A percentile compares a stretch with the other conserved stretches of the same genome.
Evolutionary conservation across 768 basidiomycete genomes (phyloP).

Genomic region (Austroboletus festivus): DNA sequence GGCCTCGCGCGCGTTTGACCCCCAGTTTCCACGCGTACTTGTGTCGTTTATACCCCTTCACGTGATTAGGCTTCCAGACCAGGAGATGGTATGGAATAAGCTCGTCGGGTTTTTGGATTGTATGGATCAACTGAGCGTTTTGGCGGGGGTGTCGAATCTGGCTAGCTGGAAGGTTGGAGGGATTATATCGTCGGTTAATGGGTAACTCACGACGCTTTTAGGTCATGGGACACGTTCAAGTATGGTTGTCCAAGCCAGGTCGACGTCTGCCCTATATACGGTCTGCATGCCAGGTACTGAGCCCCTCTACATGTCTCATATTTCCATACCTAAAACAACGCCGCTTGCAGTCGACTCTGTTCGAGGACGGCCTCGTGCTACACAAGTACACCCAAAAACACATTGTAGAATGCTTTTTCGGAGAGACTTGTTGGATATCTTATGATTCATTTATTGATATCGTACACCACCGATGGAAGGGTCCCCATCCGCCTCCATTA

Average conservation of each 20-base stretch:
- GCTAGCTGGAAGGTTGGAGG: slow-evolving; percentile 60
- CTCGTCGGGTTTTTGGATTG: slow-evolving; percentile 51
- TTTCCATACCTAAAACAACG: slow-evolving; percentile 2
- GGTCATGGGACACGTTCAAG: slow-evolving; percentile 50
- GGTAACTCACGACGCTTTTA: slow-evolving; percentile 13
- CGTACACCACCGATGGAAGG: slow-evolving; percentile 39
- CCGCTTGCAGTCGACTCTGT: slow-evolving; percentile 50
- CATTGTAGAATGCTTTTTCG: slow-evolving; percentile 62
- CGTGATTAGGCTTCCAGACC: slow-evolving; percentile 48
- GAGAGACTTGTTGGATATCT: slow-evolving; percentile 56
- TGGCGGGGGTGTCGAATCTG: slow-evolving; percentile 45
- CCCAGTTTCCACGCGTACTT: slow-evolving; percentile 61
- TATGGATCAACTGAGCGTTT: slow-evolving; percentile 48
- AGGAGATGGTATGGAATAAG: slow-evolving; percentile 50
- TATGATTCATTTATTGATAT: slow-evolving; percentile 45
- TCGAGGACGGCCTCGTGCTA: slow-evolving; percentile 52
- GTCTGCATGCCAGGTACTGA: slow-evolving; percentile 58
- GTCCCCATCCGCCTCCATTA: slow-evolving; percentile 36
- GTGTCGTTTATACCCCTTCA: slow-evolving; percentile 68
- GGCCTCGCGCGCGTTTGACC: slow-evolving; percentile 59
- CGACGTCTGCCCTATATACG: slow-evolving; percentile 55
- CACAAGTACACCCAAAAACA: slow-evolving; percentile 49
- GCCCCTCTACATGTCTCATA: not conserved
- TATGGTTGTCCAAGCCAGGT: slow-evolving; percentile 43
- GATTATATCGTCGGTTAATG: not conserved